Base-by-base conservation (phyloP, 768 basidiomycete species). In the Hebeloma cylindrosporum region DNA sequence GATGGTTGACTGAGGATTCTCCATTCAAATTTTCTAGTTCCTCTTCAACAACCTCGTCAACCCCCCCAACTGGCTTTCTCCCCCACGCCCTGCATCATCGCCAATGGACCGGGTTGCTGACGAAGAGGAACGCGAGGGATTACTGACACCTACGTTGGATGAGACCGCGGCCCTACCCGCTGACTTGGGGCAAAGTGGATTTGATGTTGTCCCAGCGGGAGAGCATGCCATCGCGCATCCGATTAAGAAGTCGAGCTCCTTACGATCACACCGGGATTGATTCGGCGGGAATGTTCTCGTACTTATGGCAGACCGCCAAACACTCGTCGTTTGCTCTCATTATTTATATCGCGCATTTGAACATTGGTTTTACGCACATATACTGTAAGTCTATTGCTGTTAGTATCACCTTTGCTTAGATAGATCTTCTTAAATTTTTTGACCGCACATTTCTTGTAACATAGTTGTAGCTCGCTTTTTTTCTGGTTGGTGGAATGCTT, bases 21-120 rank as follows among this genome's bases (percentile, higher is more conserved):
- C 11, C 29, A 33, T 40, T 16, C 40, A 21, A 44, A 13, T 39
- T 44, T 41, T 40, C 38, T 46, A 89, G 78, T 94, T 95, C 75
- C 71, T 93, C 30, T 97, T 94, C 73, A 96, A 96, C 68, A 83
- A 86, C 57, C 75, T 96, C 22, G 75, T 95, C 44, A 65, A 67
- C 20, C 61, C 69, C 8, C 88, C 90, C 6, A 70, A 80, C 3
- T 76, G 77, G 60, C 74, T 90, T 59, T 73, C 82, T 31, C 70
- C 72, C 7, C 77, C 81, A 9, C 58, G 67, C 3, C 52, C 66
- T 16, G 53, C 60, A 3, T 51, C 59, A n/a, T 40, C 53, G 21
- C 60, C 66, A 30, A 41, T 56, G 23, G 57, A 64, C 18, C 61
- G 47, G 5, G 70, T 69, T 29, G 68, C 70, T 8, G 79, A 83